Percentiles rank a stretch among this genome's conserved stretches.
phyloP scores from a whole-genome alignment of 1,284 basidiomycete genomes.

The Ganoderma boninense region DNA sequence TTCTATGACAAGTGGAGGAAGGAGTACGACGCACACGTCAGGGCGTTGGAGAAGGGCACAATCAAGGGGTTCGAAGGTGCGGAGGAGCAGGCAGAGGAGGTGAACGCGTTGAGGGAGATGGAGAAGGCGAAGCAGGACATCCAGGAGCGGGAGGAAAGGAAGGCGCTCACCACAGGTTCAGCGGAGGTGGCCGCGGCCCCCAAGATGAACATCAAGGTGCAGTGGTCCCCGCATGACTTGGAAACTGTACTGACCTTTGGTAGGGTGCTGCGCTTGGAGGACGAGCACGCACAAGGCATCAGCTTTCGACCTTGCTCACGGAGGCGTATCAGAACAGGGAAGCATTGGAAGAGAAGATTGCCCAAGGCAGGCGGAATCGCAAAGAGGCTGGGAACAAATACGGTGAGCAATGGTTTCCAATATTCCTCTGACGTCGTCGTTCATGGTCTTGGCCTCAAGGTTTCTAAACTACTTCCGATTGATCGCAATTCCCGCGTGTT shows the following conservation, averaged over 20 bases:
- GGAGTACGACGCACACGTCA: conserved; percentile 75
- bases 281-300: conserved; percentile 76
- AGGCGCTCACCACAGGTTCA: conserved; percentile 69
- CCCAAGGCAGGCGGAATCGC: conserved; percentile 79
- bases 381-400: conserved; percentile 91
- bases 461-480: background rate
- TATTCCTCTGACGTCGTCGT: background rate
- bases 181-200: conserved; percentile 63
- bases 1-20: conserved; percentile 77
- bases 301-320: conserved; percentile 76
- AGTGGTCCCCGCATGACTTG: conserved; percentile 17
- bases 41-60: conserved; percentile 71
- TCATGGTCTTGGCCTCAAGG: conserved; percentile 3
- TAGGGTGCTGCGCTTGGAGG: conserved; percentile 75
- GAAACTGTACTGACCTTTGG: conserved; percentile 11
- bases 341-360: conserved; percentile 80
- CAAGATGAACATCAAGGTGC: conserved; percentile 79
- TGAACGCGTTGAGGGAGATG: conserved; percentile 79
- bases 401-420: conserved; percentile 52
- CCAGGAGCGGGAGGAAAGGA: conserved; percentile 75
- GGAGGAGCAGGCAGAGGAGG: conserved; percentile 62
- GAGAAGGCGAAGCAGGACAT: conserved; percentile 75
- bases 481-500: too few species aligned
- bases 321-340: conserved; percentile 84
- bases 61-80: conserved; percentile 73